Base-by-base conservation (phyloP, 2,329 filamentous ascomycete genomes). In the Ophiocordyceps sinensis region DNA sequence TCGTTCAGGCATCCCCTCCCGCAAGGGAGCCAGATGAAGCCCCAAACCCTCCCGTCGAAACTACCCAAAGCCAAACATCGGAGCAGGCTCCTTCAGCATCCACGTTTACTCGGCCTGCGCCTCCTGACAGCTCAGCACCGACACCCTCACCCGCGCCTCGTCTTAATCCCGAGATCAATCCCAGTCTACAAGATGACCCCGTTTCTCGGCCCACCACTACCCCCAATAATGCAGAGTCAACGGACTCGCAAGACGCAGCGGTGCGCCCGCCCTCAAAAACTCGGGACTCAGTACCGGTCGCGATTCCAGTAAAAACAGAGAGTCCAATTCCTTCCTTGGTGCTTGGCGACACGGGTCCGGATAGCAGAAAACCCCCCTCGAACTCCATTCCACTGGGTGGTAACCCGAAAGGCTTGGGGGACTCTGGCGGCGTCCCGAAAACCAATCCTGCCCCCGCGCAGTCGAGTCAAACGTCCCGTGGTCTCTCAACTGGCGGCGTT, bases 401-500 rank as follows among this genome's bases (percentile, higher is more conserved):
- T 10, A 5, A 4, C 2, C 29, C 30, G 2, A 36, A 29, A 12
- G 23, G 19, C 4, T 14, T 29, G 9, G 40, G 38, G 3, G 37
- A 28, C 23, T 19, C 5, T 28, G 34, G 35, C 4, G 14, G 14
- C 14, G 6, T 6, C 6, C 32, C 32, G 32, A 35, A 35, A 17
- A 35, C 14, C 3, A 35, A 15, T 21, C 38, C 38, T 12, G 36
- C 46, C 8, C 43, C 45, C 12, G 43, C 45, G 3, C 34, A 38
- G 15, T 41, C 46, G 14, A 44, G 36, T 7, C 46, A 49, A 11
- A 39, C 26, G n/a, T 21, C 39, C 28, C 28, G n/a, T 17, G 30
- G 28, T 2, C 36, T 45, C 14, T 38, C 53, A 6, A 54, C 49
- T 3, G 51, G 51, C 5, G 65, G 66, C 6, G 62, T 77, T 36